A percentile compares a stretch with the other conserved stretches of the same genome.
phyloP scores from a whole-genome alignment of 1,284 basidiomycete genomes.

The Hemileia vastatrix region DNA sequence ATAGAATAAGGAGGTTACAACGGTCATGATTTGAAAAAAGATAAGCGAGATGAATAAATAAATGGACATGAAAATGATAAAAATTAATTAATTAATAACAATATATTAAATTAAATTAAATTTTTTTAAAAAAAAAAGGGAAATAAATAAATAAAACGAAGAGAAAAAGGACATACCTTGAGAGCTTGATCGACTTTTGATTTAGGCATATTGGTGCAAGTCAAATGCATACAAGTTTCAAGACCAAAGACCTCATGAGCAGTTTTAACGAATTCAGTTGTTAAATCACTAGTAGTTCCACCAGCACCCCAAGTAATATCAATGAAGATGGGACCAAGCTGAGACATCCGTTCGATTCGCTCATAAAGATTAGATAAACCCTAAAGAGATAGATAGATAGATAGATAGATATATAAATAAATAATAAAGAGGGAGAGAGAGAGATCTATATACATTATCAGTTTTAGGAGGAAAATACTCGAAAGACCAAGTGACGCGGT shows the following conservation, averaged over 20 bases:
- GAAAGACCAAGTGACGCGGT: slow-evolving; percentile 83
- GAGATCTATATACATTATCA: slow-evolving; percentile 58
- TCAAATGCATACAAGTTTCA: slow-evolving; percentile 85
- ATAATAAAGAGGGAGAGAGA: background rate
- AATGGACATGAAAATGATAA: background rate
- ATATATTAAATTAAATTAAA: background rate
- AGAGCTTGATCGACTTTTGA: slow-evolving; percentile 77
- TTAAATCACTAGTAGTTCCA: slow-evolving; percentile 60
- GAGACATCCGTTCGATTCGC: slow-evolving; percentile 63
- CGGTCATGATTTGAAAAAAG: too few relatives aligned
- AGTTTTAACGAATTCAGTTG: slow-evolving; percentile 75
- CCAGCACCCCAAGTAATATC: slow-evolving; percentile 99
- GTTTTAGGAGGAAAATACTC: slow-evolving; percentile 95
- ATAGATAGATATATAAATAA: background rate
- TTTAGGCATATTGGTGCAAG: slow-evolving; percentile 93
- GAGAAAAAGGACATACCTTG: slow-evolving; percentile 52
- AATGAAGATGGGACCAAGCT: slow-evolving; percentile 87
- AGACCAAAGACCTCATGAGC: slow-evolving; percentile 72
- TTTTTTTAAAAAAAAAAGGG: background rate
- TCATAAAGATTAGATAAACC: slow-evolving; percentile 76
- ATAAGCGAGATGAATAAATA: background rate
- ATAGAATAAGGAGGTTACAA: background rate
- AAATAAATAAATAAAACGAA: slow-evolving; percentile 6
- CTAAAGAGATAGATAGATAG: slow-evolving; percentile 43
- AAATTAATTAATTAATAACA: background rate